phyloP scores from a whole-genome alignment of 495 filamentous ascomycete genomes.

The Xylaria palmicola region DNA sequence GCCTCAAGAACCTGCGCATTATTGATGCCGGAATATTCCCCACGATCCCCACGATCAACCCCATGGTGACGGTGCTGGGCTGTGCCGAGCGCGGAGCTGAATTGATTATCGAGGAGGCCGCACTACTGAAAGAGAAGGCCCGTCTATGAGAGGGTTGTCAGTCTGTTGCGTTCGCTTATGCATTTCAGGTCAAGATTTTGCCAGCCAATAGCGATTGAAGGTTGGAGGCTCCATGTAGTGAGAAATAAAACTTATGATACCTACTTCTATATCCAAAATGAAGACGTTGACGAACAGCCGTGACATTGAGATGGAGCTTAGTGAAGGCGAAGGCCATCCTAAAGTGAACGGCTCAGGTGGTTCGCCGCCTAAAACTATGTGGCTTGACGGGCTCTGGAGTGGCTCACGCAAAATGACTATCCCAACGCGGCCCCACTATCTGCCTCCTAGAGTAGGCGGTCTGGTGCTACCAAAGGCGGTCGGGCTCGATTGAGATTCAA shows the following conservation, averaged over 20 bases:
- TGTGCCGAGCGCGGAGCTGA: conserved; percentile 65
- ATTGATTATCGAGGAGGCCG: conserved; percentile 50
- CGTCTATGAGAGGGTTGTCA: conserved; percentile 21
- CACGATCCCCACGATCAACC: conserved; percentile 57
- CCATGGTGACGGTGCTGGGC: conserved; percentile 63
- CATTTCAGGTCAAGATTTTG: no score
- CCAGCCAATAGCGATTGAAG: no score
- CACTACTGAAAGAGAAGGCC: conserved; percentile 19
- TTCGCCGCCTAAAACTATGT: no score
- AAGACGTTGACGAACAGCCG: no score
- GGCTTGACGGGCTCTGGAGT: background rate
- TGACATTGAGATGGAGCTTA: no score
- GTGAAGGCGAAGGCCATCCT: no score
- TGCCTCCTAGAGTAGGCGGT: conserved; percentile 19
- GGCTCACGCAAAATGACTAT: background rate
- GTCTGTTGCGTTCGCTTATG: no score
- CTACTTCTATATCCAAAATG: no score
- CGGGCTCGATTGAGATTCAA: conserved; percentile 6
- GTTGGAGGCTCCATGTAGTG: no score
- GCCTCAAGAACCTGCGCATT: conserved; percentile 54
- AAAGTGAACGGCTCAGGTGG: no score
- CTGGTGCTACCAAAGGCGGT: conserved; percentile 18
- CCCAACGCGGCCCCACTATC: background rate
- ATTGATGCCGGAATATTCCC: conserved; percentile 64
- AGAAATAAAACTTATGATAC: no score